A percentile compares a stretch with the other conserved stretches of the same genome.
These are phyloP conservation scores for Pythium pectinolyticum DNA, from an alignment of 352 stramenopile genomes.

Conservation along the genomic window DNA sequence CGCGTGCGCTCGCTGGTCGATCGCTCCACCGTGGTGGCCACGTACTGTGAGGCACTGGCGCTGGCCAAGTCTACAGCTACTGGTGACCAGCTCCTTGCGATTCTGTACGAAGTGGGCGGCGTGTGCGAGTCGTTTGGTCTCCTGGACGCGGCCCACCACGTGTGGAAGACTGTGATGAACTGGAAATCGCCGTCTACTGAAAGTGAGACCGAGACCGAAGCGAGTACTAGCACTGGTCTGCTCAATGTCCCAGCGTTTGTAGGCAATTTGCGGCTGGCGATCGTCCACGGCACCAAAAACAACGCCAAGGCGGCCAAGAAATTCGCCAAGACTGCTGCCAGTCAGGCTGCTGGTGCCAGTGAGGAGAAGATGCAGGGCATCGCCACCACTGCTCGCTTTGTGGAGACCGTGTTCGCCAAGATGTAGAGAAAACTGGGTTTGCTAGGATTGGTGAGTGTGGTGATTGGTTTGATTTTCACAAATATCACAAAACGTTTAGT, in stretches of 20 bases:
- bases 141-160: slow-evolving; percentile 53
- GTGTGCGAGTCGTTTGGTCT: slow-evolving; percentile 50
- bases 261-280: slow-evolving; percentile 58
- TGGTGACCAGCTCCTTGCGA: slow-evolving; percentile 28
- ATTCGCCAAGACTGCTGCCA: slow-evolving; percentile 53
- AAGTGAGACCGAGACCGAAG: not conserved
- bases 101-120: slow-evolving; percentile 60
- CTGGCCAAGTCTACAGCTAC: not conserved
- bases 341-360: slow-evolving; percentile 2
- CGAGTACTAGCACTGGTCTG: no score
- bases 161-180: slow-evolving; percentile 60
- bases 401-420: slow-evolving; percentile 59
- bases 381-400: slow-evolving; percentile 54
- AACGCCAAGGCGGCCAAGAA: slow-evolving; percentile 69
- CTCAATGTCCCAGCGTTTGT: slow-evolving; percentile 40
- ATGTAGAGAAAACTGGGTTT: slow-evolving; percentile 11
- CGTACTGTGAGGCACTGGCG: slow-evolving; percentile 34
- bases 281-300: slow-evolving; percentile 62
- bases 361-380: slow-evolving; percentile 24
- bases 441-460: not conserved
- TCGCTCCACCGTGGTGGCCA: slow-evolving; percentile 27
- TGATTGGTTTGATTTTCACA: no score
- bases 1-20: slow-evolving; percentile 41
- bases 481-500: no score
- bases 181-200: slow-evolving; percentile 11